phyloP scores from a whole-genome alignment of 805 yeast genomes.

The Pichia phayaonensis region DNA sequence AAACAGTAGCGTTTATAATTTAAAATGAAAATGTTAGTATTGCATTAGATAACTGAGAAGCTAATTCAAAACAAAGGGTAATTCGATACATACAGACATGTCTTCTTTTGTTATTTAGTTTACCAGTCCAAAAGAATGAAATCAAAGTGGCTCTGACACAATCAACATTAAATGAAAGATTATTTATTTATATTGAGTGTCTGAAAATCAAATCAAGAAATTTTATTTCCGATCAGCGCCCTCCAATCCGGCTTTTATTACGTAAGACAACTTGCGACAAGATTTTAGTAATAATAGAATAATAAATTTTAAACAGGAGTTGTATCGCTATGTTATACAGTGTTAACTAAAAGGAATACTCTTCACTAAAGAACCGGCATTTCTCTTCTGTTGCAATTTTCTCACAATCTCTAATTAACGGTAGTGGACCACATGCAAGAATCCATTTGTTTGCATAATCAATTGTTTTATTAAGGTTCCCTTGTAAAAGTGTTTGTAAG shows the following conservation, averaged over 20 bases:
- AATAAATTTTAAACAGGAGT: background rate
- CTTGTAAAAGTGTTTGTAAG: constrained; percentile 27
- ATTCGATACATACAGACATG: background rate
- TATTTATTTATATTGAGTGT: background rate
- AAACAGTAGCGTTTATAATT: background rate
- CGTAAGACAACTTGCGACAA: too few species aligned
- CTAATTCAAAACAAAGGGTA: background rate
- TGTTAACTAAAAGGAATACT: constrained; percentile 29
- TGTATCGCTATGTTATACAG: background rate
- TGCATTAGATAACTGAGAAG: background rate
- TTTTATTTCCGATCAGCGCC: background rate
- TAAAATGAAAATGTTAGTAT: background rate
- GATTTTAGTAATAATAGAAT: background rate
- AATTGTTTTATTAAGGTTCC: constrained; percentile 22
- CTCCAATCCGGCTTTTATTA: background rate
- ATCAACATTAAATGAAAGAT: too few species aligned
- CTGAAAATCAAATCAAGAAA: background rate
- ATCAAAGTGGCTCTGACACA: background rate
- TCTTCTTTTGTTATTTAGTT: background rate
- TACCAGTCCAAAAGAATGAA: background rate
- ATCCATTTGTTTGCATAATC: constrained; percentile 41
- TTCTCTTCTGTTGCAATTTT: constrained; percentile 30
- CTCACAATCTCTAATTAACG: constrained; percentile 35
- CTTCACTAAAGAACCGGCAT: constrained; percentile 37
- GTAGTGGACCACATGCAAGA: constrained; percentile 51